phyloP scores from a whole-genome alignment of 1,284 basidiomycete species.

The Puccinia hordei region DNA sequence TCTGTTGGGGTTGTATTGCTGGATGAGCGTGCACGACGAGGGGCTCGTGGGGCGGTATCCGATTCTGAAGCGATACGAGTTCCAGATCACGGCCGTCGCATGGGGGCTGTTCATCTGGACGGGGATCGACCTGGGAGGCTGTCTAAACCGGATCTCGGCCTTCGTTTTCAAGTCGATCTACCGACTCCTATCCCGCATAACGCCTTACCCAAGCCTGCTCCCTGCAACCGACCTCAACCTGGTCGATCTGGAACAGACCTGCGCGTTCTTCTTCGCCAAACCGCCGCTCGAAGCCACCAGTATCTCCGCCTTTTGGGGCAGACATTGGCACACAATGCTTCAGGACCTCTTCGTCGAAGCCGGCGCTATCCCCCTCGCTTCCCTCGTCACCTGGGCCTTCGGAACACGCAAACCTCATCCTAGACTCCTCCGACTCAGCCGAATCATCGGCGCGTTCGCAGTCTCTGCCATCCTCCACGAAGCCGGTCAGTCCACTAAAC shows the following conservation, averaged over 20 bases:
- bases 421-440: not conserved
- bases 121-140: not conserved
- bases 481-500: slow-evolving; percentile 3
- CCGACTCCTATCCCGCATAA: not conserved
- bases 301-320: slow-evolving; percentile 28
- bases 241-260: not conserved
- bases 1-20: slow-evolving; percentile 28
- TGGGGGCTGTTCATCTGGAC: slow-evolving; percentile 12
- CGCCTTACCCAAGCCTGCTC: too few species aligned
- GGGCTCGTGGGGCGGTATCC: not conserved
- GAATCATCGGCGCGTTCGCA: slow-evolving; percentile 13
- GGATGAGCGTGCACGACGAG: slow-evolving; percentile 1
- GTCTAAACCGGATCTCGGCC: not conserved
- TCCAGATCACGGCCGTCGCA: not conserved
- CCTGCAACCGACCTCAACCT: not conserved
- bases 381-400: not conserved
- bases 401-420: not conserved
- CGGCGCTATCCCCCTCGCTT: slow-evolving; percentile 8
- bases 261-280: not conserved
- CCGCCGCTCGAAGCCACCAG: slow-evolving; percentile 2
- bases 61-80: not conserved
- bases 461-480: slow-evolving; percentile 27
- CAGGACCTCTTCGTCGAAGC: slow-evolving; percentile 29
- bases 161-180: not conserved
- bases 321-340: slow-evolving; percentile 25